Base-by-base conservation (phyloP, 2,329 filamentous ascomycete species). In the Fusarium sp. region DNA sequence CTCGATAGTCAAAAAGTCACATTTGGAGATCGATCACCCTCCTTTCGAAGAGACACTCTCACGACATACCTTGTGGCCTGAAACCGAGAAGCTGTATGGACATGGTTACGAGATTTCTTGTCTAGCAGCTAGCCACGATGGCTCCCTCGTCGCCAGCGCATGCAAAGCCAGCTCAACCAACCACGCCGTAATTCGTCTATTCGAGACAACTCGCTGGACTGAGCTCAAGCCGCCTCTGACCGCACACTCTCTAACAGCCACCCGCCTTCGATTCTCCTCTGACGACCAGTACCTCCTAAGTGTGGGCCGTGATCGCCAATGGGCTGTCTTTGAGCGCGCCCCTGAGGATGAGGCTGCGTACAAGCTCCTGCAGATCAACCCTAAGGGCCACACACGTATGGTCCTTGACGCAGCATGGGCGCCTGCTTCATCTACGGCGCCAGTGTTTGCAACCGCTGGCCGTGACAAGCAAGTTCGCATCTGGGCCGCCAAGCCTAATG, bases 91-190 rank as follows among this genome's bases (percentile, higher is more conserved):
- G 84, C 88, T 99, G 3, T 99, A 99, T 82, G 96, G 96, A 4
- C 96, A 99, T 82, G 96, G 96, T 35, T 98, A 98, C 82, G 96
- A 99, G 81, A 95, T 99, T 54, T 97, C 94, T 4, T 93, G 94
- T 41, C 89, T 97, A 20, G 93, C 95, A 15, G 88, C 92, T 12
- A 94, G 90, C 77, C 89, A 93, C 77, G 91, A 94, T 75, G 92
- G 93, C 17, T 85, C 82, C 7, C 81, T 98, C 27, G 87, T 99
- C 18, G 96, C 96, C 36, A 98, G 95, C 58, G 94, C 96, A 4
- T 99, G 96, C 84, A 94, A 93, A 78, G 96, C 96, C 22, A 97
- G 92, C 79, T 97, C 94, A 3, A 86, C 95, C 62, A 96, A 98
- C 80, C 96, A 99, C 79, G 96, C 96, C 46, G 95, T 98, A 42